Evolutionary conservation across 2,329 filamentous ascomycete genomes (phyloP).

Genomic region (Neophaeococcomyces aloes): DNA sequence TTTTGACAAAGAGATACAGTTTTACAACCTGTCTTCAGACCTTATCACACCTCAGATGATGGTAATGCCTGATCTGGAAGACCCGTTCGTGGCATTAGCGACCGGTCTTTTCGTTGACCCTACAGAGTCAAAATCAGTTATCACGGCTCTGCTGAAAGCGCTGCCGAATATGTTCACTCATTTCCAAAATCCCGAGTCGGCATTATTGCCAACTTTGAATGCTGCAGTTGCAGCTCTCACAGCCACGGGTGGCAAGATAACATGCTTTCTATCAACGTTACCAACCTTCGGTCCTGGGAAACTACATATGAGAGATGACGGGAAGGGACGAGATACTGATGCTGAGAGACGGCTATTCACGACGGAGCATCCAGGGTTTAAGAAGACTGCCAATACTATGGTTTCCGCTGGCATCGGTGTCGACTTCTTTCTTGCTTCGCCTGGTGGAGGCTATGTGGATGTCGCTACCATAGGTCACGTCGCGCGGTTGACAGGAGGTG

Average conservation of each 20-base stretch:
- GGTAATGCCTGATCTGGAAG: conserved; percentile 95
- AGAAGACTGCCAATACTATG: conserved; percentile 77
- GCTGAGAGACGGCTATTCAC: conserved; percentile 84
- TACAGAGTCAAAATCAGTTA: conserved; percentile 74
- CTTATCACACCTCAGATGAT: conserved; percentile 91
- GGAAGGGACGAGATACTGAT: conserved; percentile 75
- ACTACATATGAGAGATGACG: conserved; percentile 76
- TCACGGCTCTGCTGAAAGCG: conserved; percentile 72
- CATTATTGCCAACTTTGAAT: conserved; percentile 72
- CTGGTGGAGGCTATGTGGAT: conserved; percentile 82
- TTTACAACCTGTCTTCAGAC: conserved; percentile 81
- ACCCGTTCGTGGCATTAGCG: conserved; percentile 86
- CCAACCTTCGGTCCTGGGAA: conserved; percentile 86
- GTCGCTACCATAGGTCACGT: conserved; percentile 86
- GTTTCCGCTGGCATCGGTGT: conserved; percentile 74
- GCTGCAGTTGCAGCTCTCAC: conserved; percentile 75
- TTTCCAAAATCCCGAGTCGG: conserved; percentile 83
- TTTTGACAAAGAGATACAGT: conserved; percentile 93
- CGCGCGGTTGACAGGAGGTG: conserved; percentile 79
- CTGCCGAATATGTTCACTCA: conserved; percentile 78
- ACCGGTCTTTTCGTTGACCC: conserved; percentile 93
- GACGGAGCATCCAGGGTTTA: conserved; percentile 81
- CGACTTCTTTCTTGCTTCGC: conserved; percentile 90
- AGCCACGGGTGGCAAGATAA: conserved; percentile 79
- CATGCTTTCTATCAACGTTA: conserved; percentile 77